Base-by-base conservation (phyloP, 192 early-diverging fungal species). In the Rhizoclosmatium globosum region DNA sequence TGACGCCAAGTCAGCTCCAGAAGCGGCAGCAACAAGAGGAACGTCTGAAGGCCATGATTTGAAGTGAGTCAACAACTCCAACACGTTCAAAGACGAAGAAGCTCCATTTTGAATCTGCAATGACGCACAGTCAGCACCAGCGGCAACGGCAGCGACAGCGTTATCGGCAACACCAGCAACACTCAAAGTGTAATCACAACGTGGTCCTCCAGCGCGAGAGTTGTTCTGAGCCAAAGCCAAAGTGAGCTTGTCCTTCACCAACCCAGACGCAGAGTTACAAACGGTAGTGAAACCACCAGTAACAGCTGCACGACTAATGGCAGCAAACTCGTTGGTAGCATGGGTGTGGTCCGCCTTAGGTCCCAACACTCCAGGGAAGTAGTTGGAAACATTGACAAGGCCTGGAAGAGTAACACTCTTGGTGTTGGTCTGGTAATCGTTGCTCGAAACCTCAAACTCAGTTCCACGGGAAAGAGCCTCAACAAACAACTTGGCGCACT, bases 401-500 rank as follows among this genome's bases (percentile, higher is more conserved):
- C 97, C 97, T 1, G 96, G 98, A 59, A 98, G 82, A 47, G 89
- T 88, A 11, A 94, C 89, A 47, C 92, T 93, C 60, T 90, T 91
- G 87, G 96, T 92, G 74, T 93, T 94, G 39, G 95, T 93, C 83
- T 98, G 94, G 86, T 92, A 98, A 85, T 99, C 98, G 74, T 96
- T 92, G 62, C 90, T 83, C 15, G 89, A 82, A 39, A 99, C 90
- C 71, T 97, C 94, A 85, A 89, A 93, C 61, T 84, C 85, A n/a
- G 80, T 64, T 42, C 83, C 76, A 61, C 96, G 93, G 17, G 93
- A 91, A 71, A 98, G 86, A 0, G 98, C 98, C 87, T 99, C 98
- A 57, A 99, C 87, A 76, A 99, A 98, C 70, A 99, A 83, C 89
- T 98, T 98, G 78, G 98, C 98, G 81, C 97, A 98, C 88, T 99